Conservation (phyloP, 129 eudicot species). For the Artemisia tridentata region DNA sequence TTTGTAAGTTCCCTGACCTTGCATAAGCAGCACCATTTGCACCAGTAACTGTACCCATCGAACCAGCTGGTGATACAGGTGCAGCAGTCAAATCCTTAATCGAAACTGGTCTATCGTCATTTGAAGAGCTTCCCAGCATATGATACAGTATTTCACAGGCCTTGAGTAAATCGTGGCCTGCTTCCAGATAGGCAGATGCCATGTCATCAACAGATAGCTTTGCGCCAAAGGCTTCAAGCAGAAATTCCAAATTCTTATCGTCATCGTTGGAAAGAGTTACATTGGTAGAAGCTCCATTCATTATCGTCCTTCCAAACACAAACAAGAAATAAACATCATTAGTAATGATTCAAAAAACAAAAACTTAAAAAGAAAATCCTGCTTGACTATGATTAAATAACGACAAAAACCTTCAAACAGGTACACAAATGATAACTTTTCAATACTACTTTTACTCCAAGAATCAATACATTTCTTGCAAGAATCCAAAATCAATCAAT, state of each 20-base stretch:
- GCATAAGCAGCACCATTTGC: conserved; percentile 43
- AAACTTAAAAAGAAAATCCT: too few relatives aligned
- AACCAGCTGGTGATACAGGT: conserved; percentile 26
- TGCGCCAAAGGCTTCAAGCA: conserved; percentile 67
- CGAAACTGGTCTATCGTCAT: conserved; percentile 22
- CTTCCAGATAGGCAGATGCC: conserved; percentile 61
- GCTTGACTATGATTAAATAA: neutral
- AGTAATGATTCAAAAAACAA: neutral
- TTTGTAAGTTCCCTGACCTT: neutral
- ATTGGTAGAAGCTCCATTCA: conserved; percentile 35
- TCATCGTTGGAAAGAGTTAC: conserved; percentile 37
- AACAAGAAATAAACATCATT: conserved; percentile 22
- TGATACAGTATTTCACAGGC: conserved; percentile 57
- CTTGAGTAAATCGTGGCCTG: conserved; percentile 41
- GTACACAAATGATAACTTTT: conserved; percentile 4
- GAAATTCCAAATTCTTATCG: conserved; percentile 47
- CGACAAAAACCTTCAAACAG: neutral
- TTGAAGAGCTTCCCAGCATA: conserved; percentile 41
- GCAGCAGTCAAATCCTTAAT: conserved; percentile 29
- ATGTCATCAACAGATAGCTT: conserved; percentile 57
- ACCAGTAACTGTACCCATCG: neutral
- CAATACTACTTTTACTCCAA: neutral
- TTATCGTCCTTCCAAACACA: conserved; percentile 43
- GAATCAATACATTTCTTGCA: neutral
- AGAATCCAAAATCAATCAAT: neutral